A percentile compares a stretch with the other conserved stretches of the same genome.
These are phyloP conservation scores for Gloeophyllum trabeum DNA, from an alignment of 768 basidiomycete genomes.

Conservation along the genomic window DNA sequence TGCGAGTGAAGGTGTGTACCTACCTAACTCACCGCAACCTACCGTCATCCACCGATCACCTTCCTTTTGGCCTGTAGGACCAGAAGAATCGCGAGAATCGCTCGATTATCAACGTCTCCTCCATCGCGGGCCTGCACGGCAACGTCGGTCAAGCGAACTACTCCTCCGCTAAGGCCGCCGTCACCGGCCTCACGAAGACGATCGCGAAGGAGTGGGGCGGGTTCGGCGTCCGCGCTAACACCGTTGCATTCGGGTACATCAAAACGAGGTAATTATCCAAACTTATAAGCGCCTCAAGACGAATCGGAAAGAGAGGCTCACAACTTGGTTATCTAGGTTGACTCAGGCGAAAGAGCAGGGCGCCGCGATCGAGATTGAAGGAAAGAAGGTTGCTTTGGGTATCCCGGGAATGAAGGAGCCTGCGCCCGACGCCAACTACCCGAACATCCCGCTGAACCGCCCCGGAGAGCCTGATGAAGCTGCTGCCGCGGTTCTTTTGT, in stretches of 20 bases:
- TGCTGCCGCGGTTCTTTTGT: conserved; percentile 69
- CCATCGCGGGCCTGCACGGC: conserved; percentile 74
- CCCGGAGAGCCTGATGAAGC: conserved; percentile 68
- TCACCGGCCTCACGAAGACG: conserved; percentile 75
- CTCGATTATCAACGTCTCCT: conserved; percentile 75
- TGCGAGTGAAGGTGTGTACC: conserved; percentile 55
- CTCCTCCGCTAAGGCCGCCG: conserved; percentile 68
- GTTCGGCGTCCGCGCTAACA: conserved; percentile 76
- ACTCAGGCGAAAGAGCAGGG: conserved; percentile 76
- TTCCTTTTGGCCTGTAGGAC: conserved; percentile 20
- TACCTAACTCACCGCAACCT: background rate
- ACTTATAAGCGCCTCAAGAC: background rate
- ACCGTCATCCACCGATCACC: background rate
- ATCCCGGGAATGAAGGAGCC: conserved; percentile 46
- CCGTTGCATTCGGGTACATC: conserved; percentile 67
- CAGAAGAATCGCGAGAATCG: conserved; percentile 49
- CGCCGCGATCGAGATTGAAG: conserved; percentile 64
- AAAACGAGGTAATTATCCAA: conserved; percentile 49
- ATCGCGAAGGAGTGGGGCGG: conserved; percentile 83
- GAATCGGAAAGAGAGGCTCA: too few species aligned
- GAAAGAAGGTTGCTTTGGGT: conserved; percentile 76
- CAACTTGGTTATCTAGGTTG: conserved; percentile 30
- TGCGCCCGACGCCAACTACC: conserved; percentile 28
- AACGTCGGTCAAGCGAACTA: conserved; percentile 84
- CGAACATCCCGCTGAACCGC: conserved; percentile 53